Percentiles rank a stretch among this genome's conserved stretches.
These are phyloP conservation scores for Penicillium daleae DNA, from an alignment of 495 filamentous ascomycete species.

Conservation along the genomic window DNA sequence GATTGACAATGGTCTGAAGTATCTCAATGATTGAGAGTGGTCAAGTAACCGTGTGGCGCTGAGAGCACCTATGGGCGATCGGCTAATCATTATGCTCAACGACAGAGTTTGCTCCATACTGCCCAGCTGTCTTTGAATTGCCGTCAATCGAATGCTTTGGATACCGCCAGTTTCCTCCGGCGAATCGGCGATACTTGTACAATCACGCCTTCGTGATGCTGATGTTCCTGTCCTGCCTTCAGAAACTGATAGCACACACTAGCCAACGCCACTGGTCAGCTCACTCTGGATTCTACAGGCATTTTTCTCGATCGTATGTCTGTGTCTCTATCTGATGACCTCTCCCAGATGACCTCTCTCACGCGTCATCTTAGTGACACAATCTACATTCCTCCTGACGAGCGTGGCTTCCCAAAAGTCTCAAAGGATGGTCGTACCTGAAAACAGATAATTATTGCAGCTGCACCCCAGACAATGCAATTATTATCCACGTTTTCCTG, in stretches of 20 bases:
- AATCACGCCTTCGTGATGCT: not conserved
- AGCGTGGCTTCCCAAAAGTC: not conserved
- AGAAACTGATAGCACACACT: not conserved
- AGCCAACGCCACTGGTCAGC: not conserved
- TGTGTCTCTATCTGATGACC: no score
- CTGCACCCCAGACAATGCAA: conserved; percentile 5
- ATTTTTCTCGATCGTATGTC: not conserved
- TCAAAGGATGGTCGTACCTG: not conserved
- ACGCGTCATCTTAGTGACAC: conserved; percentile 3
- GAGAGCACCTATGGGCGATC: not conserved
- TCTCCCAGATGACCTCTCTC: no score
- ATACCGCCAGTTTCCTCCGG: not conserved
- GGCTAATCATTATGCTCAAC: not conserved
- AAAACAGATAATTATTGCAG: not conserved
- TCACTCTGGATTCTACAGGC: not conserved
- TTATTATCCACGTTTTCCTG: conserved; percentile 11
- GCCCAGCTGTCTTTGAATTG: not conserved
- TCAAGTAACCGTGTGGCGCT: no score
- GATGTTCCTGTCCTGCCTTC: not conserved
- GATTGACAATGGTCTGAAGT: not conserved
- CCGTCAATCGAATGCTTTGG: not conserved
- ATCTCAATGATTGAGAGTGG: not conserved
- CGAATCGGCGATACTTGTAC: not conserved
- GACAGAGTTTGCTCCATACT: not conserved
- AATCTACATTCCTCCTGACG: conserved; percentile 2